Evolutionary conservation across 75 land plant genomes (phyloP), one percentile per base, ranked within the genome.

Genomic region (Chamaecyparis obtusa): DNA sequence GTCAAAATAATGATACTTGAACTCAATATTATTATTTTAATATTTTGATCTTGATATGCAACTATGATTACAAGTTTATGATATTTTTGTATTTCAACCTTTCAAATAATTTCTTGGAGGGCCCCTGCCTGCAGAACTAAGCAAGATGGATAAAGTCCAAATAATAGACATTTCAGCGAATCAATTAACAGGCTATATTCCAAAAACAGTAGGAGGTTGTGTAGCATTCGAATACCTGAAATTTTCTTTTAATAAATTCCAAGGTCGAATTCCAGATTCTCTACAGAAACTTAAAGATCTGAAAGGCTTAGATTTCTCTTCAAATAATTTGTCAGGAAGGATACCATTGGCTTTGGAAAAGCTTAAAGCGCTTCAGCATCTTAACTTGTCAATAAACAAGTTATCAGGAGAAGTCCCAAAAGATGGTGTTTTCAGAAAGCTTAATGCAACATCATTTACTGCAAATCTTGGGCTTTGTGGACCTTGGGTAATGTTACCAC

Each of bases 321-420:
- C 17, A 80, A 93, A 93, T 77, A 30, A 86, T 9, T 84, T 92
- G 15, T 64, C 87, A 3, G 93, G 90, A 8, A 39, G 35, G 32
- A 89, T 92, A n/a, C 93, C 94, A 9, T 17, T 43, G 30, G 83
- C 85, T 83, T 87, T 91, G 21, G 83, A 49, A 33, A 81, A 83
- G 0, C 85, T 81, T 8, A 51, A 49, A 21, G 54, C 46, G 2
- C 93, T 93, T 32, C 57, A 76, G 1, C 86, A 27, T 5, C 76
- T 49, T 49, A 49, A 49, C 51, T 49, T 49, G 51, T 49, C 13
- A 9, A 10, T 49, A 49, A 49, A 49, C 51, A 49, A 49, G 51
- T 49, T 49, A 10, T 49, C 13, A 49, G 51, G 51, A 9, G 49
- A 48, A 48, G 49, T 48, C 10, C 49, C 10, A 33, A 32, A 33